Base-by-base conservation (phyloP, 73 alveolate genomes). In the Paramecium tetraurelia region DNA sequence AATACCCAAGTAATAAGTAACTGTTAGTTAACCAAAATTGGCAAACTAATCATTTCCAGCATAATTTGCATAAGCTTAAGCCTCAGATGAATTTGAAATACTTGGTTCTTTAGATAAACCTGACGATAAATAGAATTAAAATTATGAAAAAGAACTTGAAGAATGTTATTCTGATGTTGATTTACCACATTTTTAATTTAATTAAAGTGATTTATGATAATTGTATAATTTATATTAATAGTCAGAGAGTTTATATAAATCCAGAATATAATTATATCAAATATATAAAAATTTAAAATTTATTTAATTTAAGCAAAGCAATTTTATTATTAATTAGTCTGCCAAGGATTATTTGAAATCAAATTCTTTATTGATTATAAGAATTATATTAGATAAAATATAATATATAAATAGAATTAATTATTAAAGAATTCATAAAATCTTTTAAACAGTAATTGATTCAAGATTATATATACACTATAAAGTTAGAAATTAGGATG, bases 251-350 rank as follows among this genome's bases (percentile, higher is more conserved):
- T 50, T 53, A 53, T 18, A 16, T 7, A 20, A 18, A 53, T 18
- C 69, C 0, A 4, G 8, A 53, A 53, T 1, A 11, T 16, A 50
- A 50, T 50, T 14, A 50, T 46, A 46, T 10, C 10, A 46, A 46
- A 93, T 96, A 88, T 80, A 95, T 84, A 89, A 95, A 93, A 59
- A 89, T 95, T 85, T 95, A 85, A 80, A 89, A 89, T 75, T 86
- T 94, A 68, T 90, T 93, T 35, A 96, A 83, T 85, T 85, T 38
- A 48, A 96, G 96, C 6, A 96, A 46, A 22, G 98, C 98, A 22
- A 97, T 95, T 83, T 98, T 89, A 8, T 95, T 36, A 96, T 95
- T 24, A 96, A 89, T 1, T 98, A 11, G 98, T 40, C 98, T 98
- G 95, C 93, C 92, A 96, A 95, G 12, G 97, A 94, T 48, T 95